These are phyloP conservation scores for Orbilia brochopaga DNA, from an alignment of 2,329 filamentous ascomycete species.

Conservation along the genomic window DNA sequence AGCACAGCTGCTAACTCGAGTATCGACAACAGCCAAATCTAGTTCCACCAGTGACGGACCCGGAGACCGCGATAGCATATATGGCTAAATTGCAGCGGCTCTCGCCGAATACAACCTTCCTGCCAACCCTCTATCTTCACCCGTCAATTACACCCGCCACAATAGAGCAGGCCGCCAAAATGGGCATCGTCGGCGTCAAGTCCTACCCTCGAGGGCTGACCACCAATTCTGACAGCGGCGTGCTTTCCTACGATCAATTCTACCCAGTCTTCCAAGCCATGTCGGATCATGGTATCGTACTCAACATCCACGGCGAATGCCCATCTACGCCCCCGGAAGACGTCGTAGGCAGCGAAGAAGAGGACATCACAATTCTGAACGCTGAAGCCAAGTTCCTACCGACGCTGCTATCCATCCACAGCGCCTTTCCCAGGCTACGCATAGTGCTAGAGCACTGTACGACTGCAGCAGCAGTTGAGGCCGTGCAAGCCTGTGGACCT, in stretches of 20 bases:
- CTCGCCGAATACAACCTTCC: conserved; percentile 69
- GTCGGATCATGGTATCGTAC: conserved; percentile 79
- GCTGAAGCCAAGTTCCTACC: conserved; percentile 81
- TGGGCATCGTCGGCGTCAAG: conserved; percentile 75
- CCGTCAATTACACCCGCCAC: conserved; percentile 69
- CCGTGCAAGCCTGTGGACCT: conserved; percentile 76
- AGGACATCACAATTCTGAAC: conserved; percentile 66
- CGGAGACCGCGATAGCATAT: conserved; percentile 71
- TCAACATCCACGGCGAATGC: conserved; percentile 94
- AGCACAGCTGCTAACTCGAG: conserved; percentile 32
- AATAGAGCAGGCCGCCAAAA: conserved; percentile 74
- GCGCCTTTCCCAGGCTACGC: conserved; percentile 73
- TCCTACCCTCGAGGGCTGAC: conserved; percentile 70
- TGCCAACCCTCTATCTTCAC: conserved; percentile 76
- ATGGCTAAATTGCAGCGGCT: conserved; percentile 67
- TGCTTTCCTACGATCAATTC: conserved; percentile 72
- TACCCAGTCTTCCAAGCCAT: conserved; percentile 86
- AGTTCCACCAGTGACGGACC: conserved; percentile 68
- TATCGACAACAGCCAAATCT: conserved; percentile 65
- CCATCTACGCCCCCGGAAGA: conserved; percentile 61
- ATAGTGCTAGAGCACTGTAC: conserved; percentile 85
- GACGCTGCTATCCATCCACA: conserved; percentile 74
- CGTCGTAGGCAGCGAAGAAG: conserved; percentile 50
- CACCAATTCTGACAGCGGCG: conserved; percentile 72
- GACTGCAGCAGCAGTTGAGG: conserved; percentile 77